Percentiles rank a stretch among this genome's conserved stretches.
These are phyloP conservation scores for Fusarium coffeatum DNA, from an alignment of 2,329 filamentous ascomycete species.

Conservation along the genomic window DNA sequence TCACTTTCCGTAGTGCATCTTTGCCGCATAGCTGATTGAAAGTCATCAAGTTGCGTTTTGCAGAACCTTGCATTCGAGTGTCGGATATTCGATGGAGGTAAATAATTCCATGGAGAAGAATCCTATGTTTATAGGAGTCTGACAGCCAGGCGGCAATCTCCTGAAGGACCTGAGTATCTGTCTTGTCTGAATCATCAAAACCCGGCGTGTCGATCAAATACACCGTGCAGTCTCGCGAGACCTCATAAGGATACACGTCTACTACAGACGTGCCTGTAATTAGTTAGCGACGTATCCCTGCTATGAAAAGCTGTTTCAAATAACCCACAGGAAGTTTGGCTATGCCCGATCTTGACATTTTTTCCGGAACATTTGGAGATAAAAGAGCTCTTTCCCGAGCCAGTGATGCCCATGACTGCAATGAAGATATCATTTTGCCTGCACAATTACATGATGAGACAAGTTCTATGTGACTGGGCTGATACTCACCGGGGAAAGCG, in stretches of 20 bases:
- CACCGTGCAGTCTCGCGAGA: constrained; percentile 3
- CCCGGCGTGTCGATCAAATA: constrained; percentile 58
- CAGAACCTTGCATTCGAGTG: constrained; percentile 27
- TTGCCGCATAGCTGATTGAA: constrained; percentile 26
- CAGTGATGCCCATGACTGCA: constrained; percentile 24
- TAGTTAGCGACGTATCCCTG: background rate
- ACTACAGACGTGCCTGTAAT: constrained; percentile 16
- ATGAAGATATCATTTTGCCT: constrained; percentile 18
- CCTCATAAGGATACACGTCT: constrained; percentile 12
- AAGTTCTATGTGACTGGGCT: background rate
- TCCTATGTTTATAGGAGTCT: constrained; percentile 37
- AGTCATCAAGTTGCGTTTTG: constrained; percentile 15
- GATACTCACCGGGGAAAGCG: background rate
- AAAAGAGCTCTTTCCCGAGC: constrained; percentile 27
- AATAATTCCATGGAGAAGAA: constrained; percentile 27
- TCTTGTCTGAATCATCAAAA: constrained; percentile 56
- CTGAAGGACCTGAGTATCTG: constrained; percentile 54
- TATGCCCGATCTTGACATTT: background rate
- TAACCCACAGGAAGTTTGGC: constrained; percentile 5
- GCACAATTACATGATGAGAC: background rate
- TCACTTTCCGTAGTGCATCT: constrained; percentile 9
- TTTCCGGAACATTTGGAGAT: constrained; percentile 2
- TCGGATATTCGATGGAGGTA: constrained; percentile 33
- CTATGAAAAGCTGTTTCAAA: background rate
- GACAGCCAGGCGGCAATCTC: constrained; percentile 52